Base-by-base conservation (phyloP, 441 rosid genomes). In the Croton setiger region DNA sequence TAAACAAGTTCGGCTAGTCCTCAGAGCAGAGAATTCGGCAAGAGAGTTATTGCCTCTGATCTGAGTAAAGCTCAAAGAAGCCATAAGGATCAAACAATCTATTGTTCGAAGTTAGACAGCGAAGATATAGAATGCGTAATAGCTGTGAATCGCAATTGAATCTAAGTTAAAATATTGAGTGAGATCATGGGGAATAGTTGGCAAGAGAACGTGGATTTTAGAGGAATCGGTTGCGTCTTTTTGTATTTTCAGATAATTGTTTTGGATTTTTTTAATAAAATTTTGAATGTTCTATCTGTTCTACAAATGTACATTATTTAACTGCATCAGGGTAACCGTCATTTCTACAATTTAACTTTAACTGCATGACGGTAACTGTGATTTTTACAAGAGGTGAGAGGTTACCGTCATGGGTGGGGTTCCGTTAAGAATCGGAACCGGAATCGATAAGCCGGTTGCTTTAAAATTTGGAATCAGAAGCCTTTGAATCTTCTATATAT, bases 21-120 rank as follows among this genome's bases (percentile, higher is more conserved):
- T 64, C 10, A 77, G 54, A 49, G 79, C 67, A 45, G 64, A 18
- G 13, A 79, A 63, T 54, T 75, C 83, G 18, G 79, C 60, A 0
- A 67, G 48, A 39, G 82, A 67, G 80, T 53, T 20, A 39, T 65
- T 70, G 71, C 81, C 76, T 27, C 78, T 72, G 72, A 87, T 77
- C 63, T 79, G 86, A 59, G 80, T 68, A 67, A 89, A 76, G 55
- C 71, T 68, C 69, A 87, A 71, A 6, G 95, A 86, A 68, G 90
- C 86, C 97, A 91, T 75, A 27, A n/a, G 39, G 54, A 52, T 2
- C 0, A 21, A 37, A 39, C n/a, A 36, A 47, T 67, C 10, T 11
- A 7, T 23, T 3, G 2, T 3, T n/a, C n/a, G n/a, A n/a, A n/a
- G n/a, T n/a, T n/a, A n/a, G n/a, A n/a, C 0, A 20, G 37, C 6